These are phyloP conservation scores for Neovahlkampfia damariscottae DNA, from an alignment of 78 protist species.

Conservation along the genomic window DNA sequence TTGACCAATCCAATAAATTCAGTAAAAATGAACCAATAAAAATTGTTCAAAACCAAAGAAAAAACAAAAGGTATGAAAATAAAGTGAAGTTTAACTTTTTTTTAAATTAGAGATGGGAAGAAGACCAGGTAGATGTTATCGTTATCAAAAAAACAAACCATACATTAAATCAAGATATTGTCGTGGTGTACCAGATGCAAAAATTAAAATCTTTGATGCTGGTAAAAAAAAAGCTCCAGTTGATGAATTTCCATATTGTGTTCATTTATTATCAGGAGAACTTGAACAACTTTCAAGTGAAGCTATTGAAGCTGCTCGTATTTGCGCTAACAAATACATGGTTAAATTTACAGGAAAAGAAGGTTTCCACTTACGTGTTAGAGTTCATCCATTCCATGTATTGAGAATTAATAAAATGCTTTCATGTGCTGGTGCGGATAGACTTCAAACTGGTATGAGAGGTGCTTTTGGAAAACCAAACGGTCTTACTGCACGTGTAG, in stretches of 20 bases:
- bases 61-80: too few species aligned
- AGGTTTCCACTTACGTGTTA: conserved; percentile 96
- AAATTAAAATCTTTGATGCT: conserved; percentile 91
- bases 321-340: conserved; percentile 97
- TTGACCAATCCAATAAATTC: too few species aligned
- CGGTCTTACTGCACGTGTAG: conserved; percentile 96
- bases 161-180: conserved; percentile 98
- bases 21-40: too few species aligned
- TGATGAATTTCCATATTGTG: conserved; percentile 95
- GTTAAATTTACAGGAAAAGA: conserved; percentile 90
- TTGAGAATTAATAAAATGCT: conserved; percentile 99
- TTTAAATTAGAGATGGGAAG: conserved; percentile 37
- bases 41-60: too few species aligned
- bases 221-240: conserved; percentile 92
- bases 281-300: conserved; percentile 95
- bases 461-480: conserved; percentile 98
- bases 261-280: conserved; percentile 94
- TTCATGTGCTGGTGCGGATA: conserved; percentile 99
- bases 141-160: conserved; percentile 97
- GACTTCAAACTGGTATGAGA: conserved; percentile 98
- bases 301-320: conserved; percentile 99
- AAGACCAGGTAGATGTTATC: conserved; percentile 71
- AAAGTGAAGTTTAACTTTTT: too few species aligned
- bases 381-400: conserved; percentile 99
- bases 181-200: conserved; percentile 98